Conservation (phyloP, 106 monocot species). For the Acanthochlamys bracteata region DNA sequence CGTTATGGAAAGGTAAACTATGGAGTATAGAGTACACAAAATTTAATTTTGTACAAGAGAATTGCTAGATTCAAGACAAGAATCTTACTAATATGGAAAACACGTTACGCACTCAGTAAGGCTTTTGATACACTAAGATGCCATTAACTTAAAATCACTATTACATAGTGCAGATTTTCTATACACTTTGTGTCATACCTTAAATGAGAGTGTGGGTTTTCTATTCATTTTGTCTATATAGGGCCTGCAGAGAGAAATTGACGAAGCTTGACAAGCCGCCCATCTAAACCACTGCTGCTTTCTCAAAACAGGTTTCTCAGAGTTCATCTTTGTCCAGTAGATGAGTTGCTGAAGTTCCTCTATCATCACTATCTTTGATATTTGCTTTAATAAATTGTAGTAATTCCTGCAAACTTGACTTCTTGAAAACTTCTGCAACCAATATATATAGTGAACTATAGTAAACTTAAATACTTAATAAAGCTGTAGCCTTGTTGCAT, state of each 20-base stretch:
- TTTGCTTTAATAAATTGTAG: slow-evolving; percentile 44
- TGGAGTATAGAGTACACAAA: too few species aligned
- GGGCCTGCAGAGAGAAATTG: background rate
- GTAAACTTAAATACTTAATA: background rate
- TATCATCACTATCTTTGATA: slow-evolving; percentile 3
- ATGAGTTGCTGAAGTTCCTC: slow-evolving; percentile 6
- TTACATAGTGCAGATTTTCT: background rate
- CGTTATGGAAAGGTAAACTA: too few species aligned
- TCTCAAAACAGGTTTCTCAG: slow-evolving; percentile 11
- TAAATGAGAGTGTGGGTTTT: too few species aligned
- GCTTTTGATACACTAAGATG: too few species aligned
- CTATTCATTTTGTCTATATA: too few species aligned
- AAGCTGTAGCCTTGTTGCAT: slow-evolving; percentile 8
- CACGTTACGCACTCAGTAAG: too few species aligned
- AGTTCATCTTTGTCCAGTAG: slow-evolving; percentile 39
- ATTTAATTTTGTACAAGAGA: too few species aligned
- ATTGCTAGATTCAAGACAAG: too few species aligned
- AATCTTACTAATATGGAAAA: too few species aligned
- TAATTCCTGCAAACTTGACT: slow-evolving; percentile 65
- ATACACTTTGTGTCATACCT: too few species aligned
- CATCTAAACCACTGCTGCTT: background rate
- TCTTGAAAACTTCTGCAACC: slow-evolving; percentile 88
- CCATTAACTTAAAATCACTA: too few species aligned
- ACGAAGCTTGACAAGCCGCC: background rate
- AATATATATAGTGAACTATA: background rate